Evolutionary conservation across 2,329 filamentous ascomycete genomes (phyloP).

Genomic region (Clarireedia hainanense): DNA sequence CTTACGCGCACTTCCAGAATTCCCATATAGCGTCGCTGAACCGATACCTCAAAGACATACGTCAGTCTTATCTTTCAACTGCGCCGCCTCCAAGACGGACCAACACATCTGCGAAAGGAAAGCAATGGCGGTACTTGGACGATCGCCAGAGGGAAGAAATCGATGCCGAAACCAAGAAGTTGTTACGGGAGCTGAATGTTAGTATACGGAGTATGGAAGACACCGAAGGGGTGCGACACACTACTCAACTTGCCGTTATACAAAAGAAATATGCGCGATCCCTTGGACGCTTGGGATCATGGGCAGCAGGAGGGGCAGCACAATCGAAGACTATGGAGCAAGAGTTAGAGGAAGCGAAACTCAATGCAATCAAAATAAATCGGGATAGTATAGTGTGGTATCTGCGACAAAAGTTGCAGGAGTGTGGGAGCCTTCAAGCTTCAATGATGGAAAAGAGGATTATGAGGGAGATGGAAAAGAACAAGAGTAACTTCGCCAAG

Average conservation of each 20-base stretch:
- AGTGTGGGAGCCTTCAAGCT: constrained; percentile 70
- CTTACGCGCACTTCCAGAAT: constrained; percentile 48
- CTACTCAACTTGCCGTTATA: constrained; percentile 64
- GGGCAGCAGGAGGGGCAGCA: constrained; percentile 60
- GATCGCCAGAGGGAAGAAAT: constrained; percentile 79
- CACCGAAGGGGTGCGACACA: constrained; percentile 72
- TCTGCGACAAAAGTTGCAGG: constrained; percentile 65
- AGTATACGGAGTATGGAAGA: constrained; percentile 74
- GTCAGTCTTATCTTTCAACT: constrained; percentile 85
- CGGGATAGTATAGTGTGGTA: constrained; percentile 81
- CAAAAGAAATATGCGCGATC: constrained; percentile 60
- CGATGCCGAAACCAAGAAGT: constrained; percentile 76
- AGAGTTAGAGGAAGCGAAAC: constrained; percentile 60
- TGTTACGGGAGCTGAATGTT: constrained; percentile 77
- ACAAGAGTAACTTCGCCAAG: constrained; percentile 75
- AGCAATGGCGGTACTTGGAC: constrained; percentile 43
- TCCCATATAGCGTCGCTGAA: constrained; percentile 76
- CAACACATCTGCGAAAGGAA: constrained; percentile 21
- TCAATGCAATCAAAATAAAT: constrained; percentile 59
- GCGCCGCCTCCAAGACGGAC: constrained; percentile 50
- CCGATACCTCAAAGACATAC: constrained; percentile 71
- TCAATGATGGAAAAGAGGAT: constrained; percentile 90
- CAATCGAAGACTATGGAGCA: constrained; percentile 57
- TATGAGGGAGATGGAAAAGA: constrained; percentile 79
- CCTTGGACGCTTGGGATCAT: constrained; percentile 54